Evolutionary conservation across 306 rosid genomes (phyloP).

Genomic region (Cyclanthera cordifolia): DNA sequence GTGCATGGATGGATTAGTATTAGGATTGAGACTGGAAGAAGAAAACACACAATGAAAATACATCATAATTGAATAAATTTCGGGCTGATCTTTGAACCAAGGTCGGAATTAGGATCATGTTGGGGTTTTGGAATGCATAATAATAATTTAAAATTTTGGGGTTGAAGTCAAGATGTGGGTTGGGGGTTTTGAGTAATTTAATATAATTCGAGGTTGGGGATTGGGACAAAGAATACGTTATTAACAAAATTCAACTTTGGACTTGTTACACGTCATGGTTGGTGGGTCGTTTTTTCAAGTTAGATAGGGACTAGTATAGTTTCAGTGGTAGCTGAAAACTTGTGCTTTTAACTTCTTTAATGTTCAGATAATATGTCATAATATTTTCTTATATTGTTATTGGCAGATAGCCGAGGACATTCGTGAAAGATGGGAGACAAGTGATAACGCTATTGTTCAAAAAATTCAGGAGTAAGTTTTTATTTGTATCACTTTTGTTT

Average conservation of each 20-base stretch:
- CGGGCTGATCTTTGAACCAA: too few relatives aligned
- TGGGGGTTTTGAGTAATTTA: not conserved
- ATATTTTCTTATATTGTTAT: constrained; percentile 22
- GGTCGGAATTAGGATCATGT: too few relatives aligned
- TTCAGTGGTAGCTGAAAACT: not conserved
- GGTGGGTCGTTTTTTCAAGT: not conserved
- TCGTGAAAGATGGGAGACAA: constrained; percentile 66
- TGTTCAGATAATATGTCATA: constrained; percentile 6
- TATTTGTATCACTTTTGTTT: not conserved
- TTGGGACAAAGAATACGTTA: not conserved
- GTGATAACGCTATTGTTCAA: constrained; percentile 63
- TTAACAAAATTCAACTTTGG: not conserved
- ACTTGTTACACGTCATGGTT: not conserved
- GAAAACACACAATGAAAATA: too few relatives aligned
- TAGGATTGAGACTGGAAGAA: too few relatives aligned
- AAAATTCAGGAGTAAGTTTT: constrained; percentile 74
- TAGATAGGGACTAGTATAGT: not conserved
- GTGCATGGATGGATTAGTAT: too few relatives aligned
- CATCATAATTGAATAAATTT: too few relatives aligned
- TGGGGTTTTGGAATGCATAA: too few relatives aligned
- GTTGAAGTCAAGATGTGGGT: too few relatives aligned
- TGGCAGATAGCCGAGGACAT: constrained; percentile 77
- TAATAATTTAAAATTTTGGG: too few relatives aligned
- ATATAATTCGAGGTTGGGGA: not conserved
- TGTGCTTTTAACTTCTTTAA: not conserved